phyloP scores from a whole-genome alignment of 1,284 basidiomycete genomes.

The Ustilago esculenta region DNA sequence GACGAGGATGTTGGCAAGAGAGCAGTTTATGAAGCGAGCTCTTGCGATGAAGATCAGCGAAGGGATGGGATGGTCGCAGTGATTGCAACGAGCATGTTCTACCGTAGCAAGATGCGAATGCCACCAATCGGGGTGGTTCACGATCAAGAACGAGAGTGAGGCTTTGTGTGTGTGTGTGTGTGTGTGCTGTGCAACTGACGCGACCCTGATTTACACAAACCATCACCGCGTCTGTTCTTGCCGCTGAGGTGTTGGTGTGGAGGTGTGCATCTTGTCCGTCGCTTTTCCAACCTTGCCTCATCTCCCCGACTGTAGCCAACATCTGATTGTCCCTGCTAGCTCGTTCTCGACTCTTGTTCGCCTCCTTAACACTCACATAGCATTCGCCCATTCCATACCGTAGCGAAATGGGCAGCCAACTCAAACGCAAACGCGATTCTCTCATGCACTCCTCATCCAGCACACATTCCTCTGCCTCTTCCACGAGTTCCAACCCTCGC shows the following conservation, averaged over 20 bases:
- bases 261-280: constrained; percentile 12
- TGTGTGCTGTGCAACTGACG: neutral
- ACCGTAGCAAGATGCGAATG: too few species aligned
- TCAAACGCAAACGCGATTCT: constrained; percentile 15
- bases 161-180: neutral
- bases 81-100: too few species aligned
- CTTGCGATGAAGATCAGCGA: constrained; percentile 59
- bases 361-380: too few species aligned
- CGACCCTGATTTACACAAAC: constrained; percentile 2
- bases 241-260: constrained; percentile 27
- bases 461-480: neutral
- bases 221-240: neutral
- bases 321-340: too few species aligned
- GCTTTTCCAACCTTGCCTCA: too few species aligned
- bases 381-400: too few species aligned
- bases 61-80: constrained; percentile 52
- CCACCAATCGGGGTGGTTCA: neutral
- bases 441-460: neutral
- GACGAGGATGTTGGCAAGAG: constrained; percentile 60
- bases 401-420: constrained; percentile 2
- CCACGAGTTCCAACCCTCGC: neutral
- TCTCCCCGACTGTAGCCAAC: too few species aligned
- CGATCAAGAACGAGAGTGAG: neutral
- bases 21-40: constrained; percentile 64
- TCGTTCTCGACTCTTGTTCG: too few species aligned